phyloP scores from a whole-genome alignment of 345 rosid genomes.

The Lepidium aucheri region DNA sequence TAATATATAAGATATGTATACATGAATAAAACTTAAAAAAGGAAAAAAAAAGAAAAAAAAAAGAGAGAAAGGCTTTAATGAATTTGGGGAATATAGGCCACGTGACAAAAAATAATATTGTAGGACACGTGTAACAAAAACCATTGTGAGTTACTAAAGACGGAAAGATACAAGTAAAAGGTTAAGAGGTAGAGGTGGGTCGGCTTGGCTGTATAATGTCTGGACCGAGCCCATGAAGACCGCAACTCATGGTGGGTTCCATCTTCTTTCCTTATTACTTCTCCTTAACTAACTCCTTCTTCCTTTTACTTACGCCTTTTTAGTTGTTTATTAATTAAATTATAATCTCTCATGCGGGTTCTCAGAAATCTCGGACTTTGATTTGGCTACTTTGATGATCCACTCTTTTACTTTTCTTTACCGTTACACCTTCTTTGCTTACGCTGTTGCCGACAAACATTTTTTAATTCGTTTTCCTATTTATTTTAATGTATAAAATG shows the following conservation, averaged over 20 bases:
- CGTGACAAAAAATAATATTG: no score
- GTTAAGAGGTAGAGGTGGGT: constrained; percentile 16
- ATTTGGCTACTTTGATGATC: no score
- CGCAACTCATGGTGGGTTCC: constrained; percentile 9
- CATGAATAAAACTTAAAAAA: background rate
- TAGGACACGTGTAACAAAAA: background rate
- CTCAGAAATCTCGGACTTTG: background rate
- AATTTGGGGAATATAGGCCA: constrained; percentile 5
- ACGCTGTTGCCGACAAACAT: constrained; percentile 1
- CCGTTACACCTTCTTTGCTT: background rate
- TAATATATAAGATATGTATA: no score
- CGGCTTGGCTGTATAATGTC: constrained; percentile 13
- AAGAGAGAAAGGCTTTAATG: background rate
- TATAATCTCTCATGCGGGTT: background rate
- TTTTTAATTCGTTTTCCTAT: no score
- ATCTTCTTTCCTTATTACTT: constrained; percentile 2
- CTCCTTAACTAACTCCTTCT: constrained; percentile 19
- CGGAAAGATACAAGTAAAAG: constrained; percentile 15
- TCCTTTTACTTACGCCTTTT: background rate
- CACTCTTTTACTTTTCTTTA: background rate
- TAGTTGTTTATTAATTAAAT: background rate
- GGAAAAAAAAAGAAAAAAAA: background rate
- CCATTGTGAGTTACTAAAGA: constrained; percentile 2
- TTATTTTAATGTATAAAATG: no score
- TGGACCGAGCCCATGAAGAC: constrained; percentile 10